Evolutionary conservation across 148 eudicot genomes (phyloP).

Genomic region (Rhododendron mucronatum): DNA sequence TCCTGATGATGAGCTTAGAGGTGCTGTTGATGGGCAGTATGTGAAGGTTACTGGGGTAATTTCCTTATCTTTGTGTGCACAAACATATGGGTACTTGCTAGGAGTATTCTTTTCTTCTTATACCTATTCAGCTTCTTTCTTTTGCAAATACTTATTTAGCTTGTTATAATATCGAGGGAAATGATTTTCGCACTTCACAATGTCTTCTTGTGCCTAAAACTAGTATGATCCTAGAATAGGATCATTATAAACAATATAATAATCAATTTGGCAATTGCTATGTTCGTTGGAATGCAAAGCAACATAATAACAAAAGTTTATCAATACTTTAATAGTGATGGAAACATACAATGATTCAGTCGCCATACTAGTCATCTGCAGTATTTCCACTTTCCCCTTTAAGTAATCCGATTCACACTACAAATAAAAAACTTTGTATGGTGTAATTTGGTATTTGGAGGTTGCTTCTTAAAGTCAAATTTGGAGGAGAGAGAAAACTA

Average conservation of each 20-base stretch:
- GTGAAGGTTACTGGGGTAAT: constrained; percentile 98
- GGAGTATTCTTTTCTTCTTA: no score
- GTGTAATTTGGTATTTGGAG: background rate
- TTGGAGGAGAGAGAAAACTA: background rate
- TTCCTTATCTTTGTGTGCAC: background rate
- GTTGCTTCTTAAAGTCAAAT: background rate
- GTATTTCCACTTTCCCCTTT: no score
- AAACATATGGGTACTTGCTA: background rate
- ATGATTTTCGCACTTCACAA: background rate
- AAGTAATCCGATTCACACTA: no score
- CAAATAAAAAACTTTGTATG: background rate
- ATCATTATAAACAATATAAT: no score
- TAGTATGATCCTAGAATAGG: no score
- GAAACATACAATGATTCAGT: no score
- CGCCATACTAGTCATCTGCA: no score
- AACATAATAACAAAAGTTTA: no score
- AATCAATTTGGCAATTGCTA: no score
- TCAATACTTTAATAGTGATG: no score
- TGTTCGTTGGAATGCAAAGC: no score
- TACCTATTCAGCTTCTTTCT: background rate
- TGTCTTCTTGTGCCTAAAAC: background rate
- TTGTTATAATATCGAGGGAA: background rate
- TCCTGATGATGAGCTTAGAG: constrained; percentile 80
- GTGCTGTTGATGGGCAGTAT: constrained; percentile 83
- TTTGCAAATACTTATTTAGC: background rate